Base-by-base conservation (phyloP, 208 protist species). In the Crithidia acanthocephali region DNA sequence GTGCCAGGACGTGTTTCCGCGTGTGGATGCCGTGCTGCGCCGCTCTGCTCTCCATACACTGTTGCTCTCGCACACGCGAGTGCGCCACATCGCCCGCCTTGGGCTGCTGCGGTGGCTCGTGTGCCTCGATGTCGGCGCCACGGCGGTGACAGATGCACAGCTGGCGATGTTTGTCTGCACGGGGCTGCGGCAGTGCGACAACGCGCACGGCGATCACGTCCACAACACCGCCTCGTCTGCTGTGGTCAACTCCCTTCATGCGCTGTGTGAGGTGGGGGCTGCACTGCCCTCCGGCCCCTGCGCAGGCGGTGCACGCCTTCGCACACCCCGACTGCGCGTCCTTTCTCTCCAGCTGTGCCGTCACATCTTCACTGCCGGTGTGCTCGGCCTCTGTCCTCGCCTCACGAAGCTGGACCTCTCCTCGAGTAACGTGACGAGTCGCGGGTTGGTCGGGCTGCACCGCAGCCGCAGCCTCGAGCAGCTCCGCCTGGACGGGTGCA, bases 391-490 rank as follows among this genome's bases (percentile, higher is more conserved):
- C 18, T 72, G 55, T 44, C 66, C 52, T 9, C 32, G 58, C 32
- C 55, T 63, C 13, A 62, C 44, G 30, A 72, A 72, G 55, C 66
- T 71, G 0, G 66, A 72, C 55, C 28, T 72, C n/a, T 72, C 66
- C 18, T 61, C 25, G 8, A 63, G 52, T 32, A 72, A 72, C 55
- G 66, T 72, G 3, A 72, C 66, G 7, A 63, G 66, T 20, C 40
- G 32, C 22, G 66, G 66, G 7, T 30, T 72, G 30, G 5, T 53
- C 6, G 66, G 66, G 11, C 33, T 72, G 56, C 66, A 56, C 44
- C 55, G 66, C 20, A 56, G 66, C 32, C 27, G 20, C 0, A 51
- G 32, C n/a, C 55, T 72, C 9, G 22, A 15, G 40, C 66, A 63
- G 66, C 40, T 72, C 44, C 66, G 66, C 8, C 66, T 72, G 27